Evolutionary conservation across 331 rosid genomes (phyloP), one percentile per base, ranked within the genome.

Genomic region (Cucumis variabilis): DNA sequence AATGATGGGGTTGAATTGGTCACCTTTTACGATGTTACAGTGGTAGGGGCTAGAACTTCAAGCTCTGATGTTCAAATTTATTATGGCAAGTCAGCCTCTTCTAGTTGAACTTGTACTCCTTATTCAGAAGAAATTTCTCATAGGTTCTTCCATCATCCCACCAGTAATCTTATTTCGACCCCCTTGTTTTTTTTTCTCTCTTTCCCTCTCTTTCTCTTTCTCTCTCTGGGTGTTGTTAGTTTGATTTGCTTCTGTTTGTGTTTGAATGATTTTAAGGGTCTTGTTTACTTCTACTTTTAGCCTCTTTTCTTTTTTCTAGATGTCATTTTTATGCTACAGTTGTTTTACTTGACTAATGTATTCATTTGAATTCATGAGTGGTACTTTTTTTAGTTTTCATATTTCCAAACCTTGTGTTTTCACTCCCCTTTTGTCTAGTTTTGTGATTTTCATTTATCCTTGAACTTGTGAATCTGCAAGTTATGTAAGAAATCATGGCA

Each of bases 21-120:
- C 94, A 16, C 94, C 93, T 82, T 94, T 94, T 88, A 94, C 96
- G 27, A 87, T 91, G 85, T 92, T 93, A 72, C 96, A 92, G 91
- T 94, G 94, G 94, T 95, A 94, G 91, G 96, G 93, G 90, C 93
- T 93, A 83, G 98, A 94, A 65, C 96, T 92, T 81, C 95, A 94
- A 79, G 95, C 95, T 88, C 87, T 93, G 90, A 93, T 94, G 88
- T 94, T 91, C 87, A 94, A 94, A 88, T 94, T 93, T 84, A 89
- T 94, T 92, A 86, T 92, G 91, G 93, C 95, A 5, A 94, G 96
- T 88, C 89, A 93, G 83, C 93, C 95, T 86, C 95, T 94, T 30
- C 98, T 94, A 20, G 92, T 95, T 86, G 93, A 94, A 86, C 98
- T 94, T 60, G 90, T 94, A 14, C 93, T 90, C n/a, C 96, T 96